Evolutionary conservation across 1,139 yeast species (phyloP).

Genomic region (Candida neerlandica): DNA sequence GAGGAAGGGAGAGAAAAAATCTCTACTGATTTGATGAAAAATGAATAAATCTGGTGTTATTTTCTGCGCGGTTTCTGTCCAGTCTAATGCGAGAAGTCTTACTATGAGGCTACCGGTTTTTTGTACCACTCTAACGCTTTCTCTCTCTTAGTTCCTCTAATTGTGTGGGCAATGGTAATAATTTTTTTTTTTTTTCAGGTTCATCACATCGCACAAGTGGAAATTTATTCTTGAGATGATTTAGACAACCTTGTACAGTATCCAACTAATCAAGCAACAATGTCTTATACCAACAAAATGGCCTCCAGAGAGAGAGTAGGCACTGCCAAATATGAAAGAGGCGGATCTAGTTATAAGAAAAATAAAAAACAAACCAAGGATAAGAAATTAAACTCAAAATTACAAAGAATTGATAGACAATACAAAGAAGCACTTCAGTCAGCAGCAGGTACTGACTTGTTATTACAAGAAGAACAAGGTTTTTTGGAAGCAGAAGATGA

Average conservation of each 20-base stretch:
- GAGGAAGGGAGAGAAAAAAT: not conserved
- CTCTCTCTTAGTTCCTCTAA: too few relatives aligned
- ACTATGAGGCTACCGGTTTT: too few relatives aligned
- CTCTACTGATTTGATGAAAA: slow-evolving; percentile 1
- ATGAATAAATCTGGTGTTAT: not conserved
- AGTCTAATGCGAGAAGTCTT: too few relatives aligned
- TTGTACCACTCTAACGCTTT: too few relatives aligned
- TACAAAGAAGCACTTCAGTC: slow-evolving; percentile 77
- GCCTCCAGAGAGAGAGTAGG: slow-evolving; percentile 21
- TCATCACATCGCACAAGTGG: not conserved
- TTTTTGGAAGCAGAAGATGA: slow-evolving; percentile 83
- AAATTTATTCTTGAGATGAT: not conserved
- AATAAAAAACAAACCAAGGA: slow-evolving; percentile 43
- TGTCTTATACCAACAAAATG: not conserved
- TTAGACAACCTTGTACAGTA: not conserved
- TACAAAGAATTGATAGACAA: slow-evolving; percentile 69
- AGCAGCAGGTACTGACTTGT: slow-evolving; percentile 84
- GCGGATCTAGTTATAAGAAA: slow-evolving; percentile 8
- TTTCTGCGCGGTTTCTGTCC: not conserved
- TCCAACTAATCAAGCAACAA: not conserved
- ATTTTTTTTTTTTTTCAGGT: slow-evolving; percentile 1
- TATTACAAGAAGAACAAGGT: slow-evolving; percentile 83
- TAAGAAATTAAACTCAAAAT: slow-evolving; percentile 62
- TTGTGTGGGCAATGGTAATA: not conserved
- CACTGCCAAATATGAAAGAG: slow-evolving; percentile 20